phyloP scores from a whole-genome alignment of 352 stramenopile genomes.

The Stramenopiles sp. region DNA sequence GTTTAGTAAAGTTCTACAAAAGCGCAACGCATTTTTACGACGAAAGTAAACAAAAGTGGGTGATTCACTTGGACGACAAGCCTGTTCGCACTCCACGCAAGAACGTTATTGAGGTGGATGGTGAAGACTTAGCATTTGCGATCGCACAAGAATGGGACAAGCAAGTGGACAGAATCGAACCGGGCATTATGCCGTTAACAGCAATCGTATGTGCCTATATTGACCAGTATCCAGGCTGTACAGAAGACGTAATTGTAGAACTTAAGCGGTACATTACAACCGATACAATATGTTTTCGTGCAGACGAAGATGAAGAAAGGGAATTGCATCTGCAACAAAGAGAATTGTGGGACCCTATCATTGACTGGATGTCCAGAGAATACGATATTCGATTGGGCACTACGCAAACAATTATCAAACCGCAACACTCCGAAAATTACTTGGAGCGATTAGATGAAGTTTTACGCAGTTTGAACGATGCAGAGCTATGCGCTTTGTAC shows the following conservation, averaged over 20 bases:
- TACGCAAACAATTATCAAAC: not conserved
- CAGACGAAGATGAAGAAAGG: slow-evolving; percentile 24
- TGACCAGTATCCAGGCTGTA: not conserved
- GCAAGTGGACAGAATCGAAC: not conserved
- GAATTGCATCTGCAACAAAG: not conserved
- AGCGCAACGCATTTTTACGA: not conserved
- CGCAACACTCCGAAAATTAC: not conserved
- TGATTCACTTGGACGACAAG: not conserved
- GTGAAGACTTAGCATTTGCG: not conserved
- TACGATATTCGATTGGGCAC: not conserved
- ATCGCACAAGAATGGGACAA: not conserved
- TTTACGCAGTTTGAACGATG: not conserved
- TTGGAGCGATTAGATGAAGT: not conserved
- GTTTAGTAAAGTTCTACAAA: not conserved
- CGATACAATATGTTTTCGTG: slow-evolving; percentile 50
- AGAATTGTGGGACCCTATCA: not conserved
- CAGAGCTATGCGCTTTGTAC: not conserved
- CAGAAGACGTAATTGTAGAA: slow-evolving; percentile 27
- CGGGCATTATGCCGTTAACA: not conserved
- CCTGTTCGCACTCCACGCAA: not conserved
- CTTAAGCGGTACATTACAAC: slow-evolving; percentile 42
- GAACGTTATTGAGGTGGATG: not conserved
- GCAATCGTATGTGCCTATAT: not conserved
- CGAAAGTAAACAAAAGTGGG: not conserved
- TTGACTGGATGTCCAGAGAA: not conserved